Base-by-base conservation (phyloP, 768 basidiomycete species). In the Butyriboletus loyo region DNA sequence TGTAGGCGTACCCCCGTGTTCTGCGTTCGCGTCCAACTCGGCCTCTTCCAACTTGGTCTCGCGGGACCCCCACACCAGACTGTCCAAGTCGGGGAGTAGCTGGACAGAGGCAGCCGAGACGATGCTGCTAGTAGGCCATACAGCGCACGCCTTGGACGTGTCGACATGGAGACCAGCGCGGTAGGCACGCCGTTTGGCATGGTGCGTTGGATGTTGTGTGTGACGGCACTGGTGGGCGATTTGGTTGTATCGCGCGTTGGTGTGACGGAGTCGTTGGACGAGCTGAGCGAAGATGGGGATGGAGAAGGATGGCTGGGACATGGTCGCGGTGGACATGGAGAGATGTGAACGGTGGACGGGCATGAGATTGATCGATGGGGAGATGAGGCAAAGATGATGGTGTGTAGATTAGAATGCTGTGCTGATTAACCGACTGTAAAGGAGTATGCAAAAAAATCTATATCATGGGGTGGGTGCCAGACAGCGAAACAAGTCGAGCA, bases 131-230 rank as follows among this genome's bases (percentile, higher is more conserved):
- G 69, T 73, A 15, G 72, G 72, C 54, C 76, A 76, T 17, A 61
- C 61, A 17, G 32, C 24, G 35, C 65, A 56, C 3, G 82, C 80
- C 24, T 63, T 68, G 15, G 62, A 56, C 24, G 76, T 73, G 65
- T 79, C 71, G 43, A 85, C 67, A 7, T 52, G 57, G 31, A 84
- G 77, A 27, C 75, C 72, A n/a, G 77, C 72, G 14, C 53, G 53
- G 13, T 53, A 58, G 5, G 83, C 83, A 24, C 69, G 77, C n/a
- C 63, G 72, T 49, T 74, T 77, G 10, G 83, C 83, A 58, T 78
- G 79, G 54, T 72, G 57, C 0, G 77, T 77, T 15, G 70, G 74
- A 9, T 43, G 65, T 6, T 67, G 63, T 4, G 67, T 53, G 22
- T 56, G 57, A 44, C 81, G 79, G 24, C 71, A 62, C 35, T 63